These are phyloP conservation scores for Ascochyta pisi DNA, from an alignment of 2,329 filamentous ascomycete species.

Conservation along the genomic window DNA sequence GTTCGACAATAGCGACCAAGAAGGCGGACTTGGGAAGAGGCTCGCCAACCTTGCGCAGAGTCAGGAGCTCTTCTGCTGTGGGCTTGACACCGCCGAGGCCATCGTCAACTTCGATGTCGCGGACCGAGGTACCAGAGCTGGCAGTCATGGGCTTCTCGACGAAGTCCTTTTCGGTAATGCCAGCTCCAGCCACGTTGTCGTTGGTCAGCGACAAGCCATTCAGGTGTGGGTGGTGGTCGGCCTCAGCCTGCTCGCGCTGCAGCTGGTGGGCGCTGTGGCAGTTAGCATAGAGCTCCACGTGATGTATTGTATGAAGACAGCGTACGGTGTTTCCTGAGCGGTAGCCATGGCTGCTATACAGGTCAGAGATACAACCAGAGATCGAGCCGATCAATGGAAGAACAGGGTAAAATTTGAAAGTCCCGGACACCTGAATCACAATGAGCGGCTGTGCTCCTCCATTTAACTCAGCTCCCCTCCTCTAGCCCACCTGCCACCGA, in stretches of 20 bases:
- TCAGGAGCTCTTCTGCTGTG: slow-evolving; percentile 52
- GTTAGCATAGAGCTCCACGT: slow-evolving; percentile 5
- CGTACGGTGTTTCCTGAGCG: slow-evolving; percentile 41
- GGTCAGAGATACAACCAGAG: slow-evolving; percentile 17
- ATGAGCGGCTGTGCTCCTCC: slow-evolving; percentile 22
- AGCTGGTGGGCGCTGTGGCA: slow-evolving; percentile 38
- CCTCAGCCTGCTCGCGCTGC: slow-evolving; percentile 37
- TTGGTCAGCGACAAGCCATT: slow-evolving; percentile 35
- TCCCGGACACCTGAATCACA: slow-evolving; percentile 21
- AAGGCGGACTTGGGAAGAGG: slow-evolving; percentile 56
- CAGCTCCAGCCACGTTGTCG: slow-evolving; percentile 27
- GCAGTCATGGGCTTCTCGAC: slow-evolving; percentile 17
- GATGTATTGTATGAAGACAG: not conserved
- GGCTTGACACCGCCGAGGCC: slow-evolving; percentile 47
- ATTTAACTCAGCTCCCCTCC: slow-evolving; percentile 31
- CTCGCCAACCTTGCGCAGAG: slow-evolving; percentile 56
- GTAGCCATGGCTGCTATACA: slow-evolving; percentile 31
- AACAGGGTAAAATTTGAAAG: slow-evolving; percentile 11
- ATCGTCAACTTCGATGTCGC: slow-evolving; percentile 32
- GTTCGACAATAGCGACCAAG: slow-evolving; percentile 57
- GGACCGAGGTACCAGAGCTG: slow-evolving; percentile 26
- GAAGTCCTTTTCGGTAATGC: slow-evolving; percentile 30
- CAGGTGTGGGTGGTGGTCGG: slow-evolving; percentile 39
- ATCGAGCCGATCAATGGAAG: slow-evolving; percentile 18
- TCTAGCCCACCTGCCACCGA: slow-evolving; percentile 14